phyloP scores from a whole-genome alignment of 208 protist species.

The Leishmania martiniquensis region DNA sequence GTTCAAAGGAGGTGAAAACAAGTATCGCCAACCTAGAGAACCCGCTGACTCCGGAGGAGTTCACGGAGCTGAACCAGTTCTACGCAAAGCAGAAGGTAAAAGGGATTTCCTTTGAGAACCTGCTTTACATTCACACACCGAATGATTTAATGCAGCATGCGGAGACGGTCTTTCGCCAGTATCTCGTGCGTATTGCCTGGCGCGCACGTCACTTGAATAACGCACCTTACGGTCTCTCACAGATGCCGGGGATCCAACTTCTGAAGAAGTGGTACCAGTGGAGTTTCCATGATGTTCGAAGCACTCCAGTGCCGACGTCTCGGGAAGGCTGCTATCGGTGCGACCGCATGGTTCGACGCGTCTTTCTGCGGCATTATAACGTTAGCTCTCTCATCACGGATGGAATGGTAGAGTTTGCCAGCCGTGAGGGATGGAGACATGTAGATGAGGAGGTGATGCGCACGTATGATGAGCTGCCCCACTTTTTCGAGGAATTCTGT shows the following conservation, averaged over 20 bases:
- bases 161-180: constrained; percentile 53
- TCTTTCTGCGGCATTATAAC: constrained; percentile 75
- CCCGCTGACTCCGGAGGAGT: constrained; percentile 68
- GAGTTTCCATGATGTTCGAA: constrained; percentile 77
- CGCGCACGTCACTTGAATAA: constrained; percentile 44
- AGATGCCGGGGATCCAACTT: constrained; percentile 73
- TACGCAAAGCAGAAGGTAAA: constrained; percentile 58
- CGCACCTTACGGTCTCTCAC: constrained; percentile 68
- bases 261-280: constrained; percentile 74
- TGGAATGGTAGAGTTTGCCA: constrained; percentile 55
- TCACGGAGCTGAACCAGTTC: constrained; percentile 76
- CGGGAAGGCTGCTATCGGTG: constrained; percentile 41
- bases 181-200: constrained; percentile 59
- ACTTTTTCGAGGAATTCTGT: constrained; percentile 70
- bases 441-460: constrained; percentile 36
- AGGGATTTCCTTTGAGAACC: constrained; percentile 45
- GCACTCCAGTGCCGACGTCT: constrained; percentile 36
- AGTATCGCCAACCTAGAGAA: constrained; percentile 35
- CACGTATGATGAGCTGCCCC: constrained; percentile 46
- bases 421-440: constrained; percentile 60
- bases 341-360: constrained; percentile 55
- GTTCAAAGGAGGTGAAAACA: constrained; percentile 28
- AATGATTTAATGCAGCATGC: constrained; percentile 60
- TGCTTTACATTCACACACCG: constrained; percentile 48
- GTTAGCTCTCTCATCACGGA: constrained; percentile 53